Evolutionary conservation across 306 rosid genomes (phyloP).

Genomic region (Rosa chinensis): DNA sequence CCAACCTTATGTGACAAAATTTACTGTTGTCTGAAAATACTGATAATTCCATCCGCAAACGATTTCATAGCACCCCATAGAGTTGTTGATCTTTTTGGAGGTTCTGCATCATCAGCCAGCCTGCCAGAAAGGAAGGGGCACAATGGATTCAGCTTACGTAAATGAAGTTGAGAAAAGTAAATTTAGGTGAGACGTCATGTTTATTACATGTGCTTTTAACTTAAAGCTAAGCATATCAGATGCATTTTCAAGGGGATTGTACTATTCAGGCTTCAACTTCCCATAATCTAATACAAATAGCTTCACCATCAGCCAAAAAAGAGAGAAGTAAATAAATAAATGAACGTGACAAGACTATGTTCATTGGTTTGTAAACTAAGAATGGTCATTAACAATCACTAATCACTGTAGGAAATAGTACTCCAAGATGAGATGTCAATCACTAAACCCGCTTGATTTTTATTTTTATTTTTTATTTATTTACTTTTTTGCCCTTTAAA

Average conservation of each 20-base stretch:
- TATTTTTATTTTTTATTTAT: too few species aligned
- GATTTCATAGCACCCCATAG: conserved; percentile 71
- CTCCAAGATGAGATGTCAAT: neutral
- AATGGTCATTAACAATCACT: neutral
- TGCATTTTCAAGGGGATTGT: neutral
- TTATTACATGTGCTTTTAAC: neutral
- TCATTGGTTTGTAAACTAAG: neutral
- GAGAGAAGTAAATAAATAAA: neutral
- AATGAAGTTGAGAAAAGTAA: neutral
- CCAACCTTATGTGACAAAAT: neutral
- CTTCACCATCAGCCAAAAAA: neutral
- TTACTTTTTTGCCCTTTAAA: neutral
- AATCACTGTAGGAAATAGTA: neutral
- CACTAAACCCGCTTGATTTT: neutral
- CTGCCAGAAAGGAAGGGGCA: conserved; percentile 5
- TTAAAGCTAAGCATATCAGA: neutral
- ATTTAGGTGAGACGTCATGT: neutral
- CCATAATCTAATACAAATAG: neutral
- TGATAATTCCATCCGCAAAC: conserved; percentile 57
- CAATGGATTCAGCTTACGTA: conserved; percentile 26
- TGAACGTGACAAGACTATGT: neutral
- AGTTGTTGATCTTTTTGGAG: conserved; percentile 31
- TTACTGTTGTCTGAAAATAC: conserved; percentile 53
- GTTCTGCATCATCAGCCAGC: conserved; percentile 31
- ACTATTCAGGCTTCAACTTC: neutral